Evolutionary conservation across 2,329 filamentous ascomycete species (phyloP).

Genomic region (Microdochium bolleyi): DNA sequence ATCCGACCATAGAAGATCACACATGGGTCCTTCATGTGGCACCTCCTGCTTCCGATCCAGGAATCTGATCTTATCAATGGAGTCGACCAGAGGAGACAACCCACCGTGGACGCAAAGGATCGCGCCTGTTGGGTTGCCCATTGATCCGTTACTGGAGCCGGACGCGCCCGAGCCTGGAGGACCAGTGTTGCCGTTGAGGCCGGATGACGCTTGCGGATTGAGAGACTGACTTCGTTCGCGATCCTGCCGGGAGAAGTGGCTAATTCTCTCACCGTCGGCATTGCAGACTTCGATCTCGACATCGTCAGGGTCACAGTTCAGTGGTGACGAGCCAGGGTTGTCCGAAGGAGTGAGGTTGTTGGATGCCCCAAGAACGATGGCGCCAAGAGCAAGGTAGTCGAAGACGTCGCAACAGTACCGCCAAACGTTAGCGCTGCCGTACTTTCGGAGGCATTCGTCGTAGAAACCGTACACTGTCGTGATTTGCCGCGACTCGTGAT

Average conservation of each 20-base stretch:
- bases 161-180: constrained; percentile 75
- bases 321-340: constrained; percentile 34
- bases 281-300: constrained; percentile 93
- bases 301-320: constrained; percentile 52
- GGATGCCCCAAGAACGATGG: constrained; percentile 83
- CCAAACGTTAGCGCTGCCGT: constrained; percentile 95
- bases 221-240: constrained; percentile 12
- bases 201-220: constrained; percentile 20
- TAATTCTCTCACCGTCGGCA: constrained; percentile 71
- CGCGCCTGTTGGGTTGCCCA: constrained; percentile 66
- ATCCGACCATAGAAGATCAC: constrained; percentile 95
- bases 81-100: constrained; percentile 83
- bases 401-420: constrained; percentile 96
- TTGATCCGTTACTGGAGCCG: constrained; percentile 54
- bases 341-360: constrained; percentile 47
- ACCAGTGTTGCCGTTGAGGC: constrained; percentile 48
- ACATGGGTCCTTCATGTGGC: constrained; percentile 97
- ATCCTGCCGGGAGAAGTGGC: constrained; percentile 52
- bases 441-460: constrained; percentile 93
- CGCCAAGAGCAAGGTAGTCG: constrained; percentile 88
- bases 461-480: constrained; percentile 98
- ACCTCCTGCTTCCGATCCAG: constrained; percentile 97
- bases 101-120: constrained; percentile 95
- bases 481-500: constrained; percentile 94
- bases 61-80: constrained; percentile 88